A percentile compares a stretch with the other conserved stretches of the same genome.
phyloP scores from a whole-genome alignment of 108 stramenopile genomes.

The Pseudonitzschia multistriata region DNA sequence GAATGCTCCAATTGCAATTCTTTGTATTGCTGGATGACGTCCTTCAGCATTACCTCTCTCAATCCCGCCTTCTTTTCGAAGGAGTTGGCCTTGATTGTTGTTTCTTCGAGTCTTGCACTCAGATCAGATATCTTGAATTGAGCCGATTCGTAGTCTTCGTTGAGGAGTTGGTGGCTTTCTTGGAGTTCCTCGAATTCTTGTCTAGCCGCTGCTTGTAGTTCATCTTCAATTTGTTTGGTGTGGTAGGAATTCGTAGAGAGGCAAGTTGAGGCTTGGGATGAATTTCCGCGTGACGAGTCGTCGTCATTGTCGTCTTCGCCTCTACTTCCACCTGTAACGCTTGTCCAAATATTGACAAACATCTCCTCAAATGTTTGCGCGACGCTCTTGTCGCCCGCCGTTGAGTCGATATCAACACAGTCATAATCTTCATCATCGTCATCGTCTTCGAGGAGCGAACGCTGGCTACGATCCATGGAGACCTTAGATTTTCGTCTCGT shows the following conservation, averaged over 20 bases:
- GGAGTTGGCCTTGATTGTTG: constrained; percentile 1
- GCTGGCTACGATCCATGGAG: too few species aligned
- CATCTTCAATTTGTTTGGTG: constrained; percentile 12
- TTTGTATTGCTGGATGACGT: constrained; percentile 16
- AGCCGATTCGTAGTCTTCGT: neutral
- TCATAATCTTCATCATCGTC: neutral
- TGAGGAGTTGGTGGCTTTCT: neutral
- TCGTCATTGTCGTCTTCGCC: too few species aligned
- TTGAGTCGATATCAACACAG: neutral
- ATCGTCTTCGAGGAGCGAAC: neutral
- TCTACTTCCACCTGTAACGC: neutral
- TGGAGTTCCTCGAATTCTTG: neutral
- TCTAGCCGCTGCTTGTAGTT: constrained; percentile 6
- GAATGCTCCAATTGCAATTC: neutral
- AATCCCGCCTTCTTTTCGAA: constrained; percentile 12
- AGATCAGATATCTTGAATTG: constrained; percentile 2
- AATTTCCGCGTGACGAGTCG: neutral
- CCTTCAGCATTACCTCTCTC: constrained; percentile 1
- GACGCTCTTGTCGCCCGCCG: neutral
- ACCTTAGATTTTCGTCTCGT: too few species aligned
- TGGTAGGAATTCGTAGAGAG: constrained; percentile 8
- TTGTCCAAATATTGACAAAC: constrained; percentile 9
- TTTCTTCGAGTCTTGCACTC: constrained; percentile 3
- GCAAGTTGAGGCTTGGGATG: neutral
- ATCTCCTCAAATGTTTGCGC: constrained; percentile 6